Base-by-base conservation (phyloP, 2,329 filamentous ascomycete species). In the Fusarium pseudoanthophilum region DNA sequence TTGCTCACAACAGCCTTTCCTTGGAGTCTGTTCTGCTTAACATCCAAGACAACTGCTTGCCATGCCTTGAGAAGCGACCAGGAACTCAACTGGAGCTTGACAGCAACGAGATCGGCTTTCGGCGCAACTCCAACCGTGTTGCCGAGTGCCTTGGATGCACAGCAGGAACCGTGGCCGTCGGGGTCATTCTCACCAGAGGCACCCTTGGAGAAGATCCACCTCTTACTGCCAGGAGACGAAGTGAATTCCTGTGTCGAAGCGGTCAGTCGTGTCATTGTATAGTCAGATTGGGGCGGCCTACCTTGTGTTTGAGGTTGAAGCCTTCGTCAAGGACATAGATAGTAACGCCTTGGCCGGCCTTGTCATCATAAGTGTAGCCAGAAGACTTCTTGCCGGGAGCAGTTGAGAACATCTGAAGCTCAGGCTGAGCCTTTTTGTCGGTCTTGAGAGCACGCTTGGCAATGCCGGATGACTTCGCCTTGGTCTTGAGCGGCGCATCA, bases 341-440 rank as follows among this genome's bases (percentile, higher is more conserved):
- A 11, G 51, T 55, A 2, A 55, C 36, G 5, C 51, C 51, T n/a
- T 39, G 36, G 0, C 51, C 51, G 1, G 51, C 51, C 1, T 55
- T 55, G 2, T 55, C 51, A n/a, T 55, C 34, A 4, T 30, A 55
- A 10, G 5, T 28, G 2, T 55, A 55, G 11, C 36, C 51, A 13
- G 51, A 39, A 7, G 51, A 5, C 1, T 26, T 55, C 5, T 39
- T 55, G 6, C 24, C 36, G 0, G 34, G 34, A n/a, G 51, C 34
- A 55, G 51, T 55, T 4, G 51, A 55, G 51, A 55, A 39, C 51
- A 30, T 39, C 24, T 55, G 51, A 11, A 55, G 51, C 5, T 55
- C 51, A 15, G 51, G 20, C 24, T 21, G 24, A 5, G 51, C 51
- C 9, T n/a, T 55, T 30, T 30, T 55, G 14, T 55, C 34, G 7